Percentiles rank a stretch among this genome's conserved stretches.
Conservation (phyloP, 495 filamentous ascomycete species). For the Penicillium bovifimosum region DNA sequence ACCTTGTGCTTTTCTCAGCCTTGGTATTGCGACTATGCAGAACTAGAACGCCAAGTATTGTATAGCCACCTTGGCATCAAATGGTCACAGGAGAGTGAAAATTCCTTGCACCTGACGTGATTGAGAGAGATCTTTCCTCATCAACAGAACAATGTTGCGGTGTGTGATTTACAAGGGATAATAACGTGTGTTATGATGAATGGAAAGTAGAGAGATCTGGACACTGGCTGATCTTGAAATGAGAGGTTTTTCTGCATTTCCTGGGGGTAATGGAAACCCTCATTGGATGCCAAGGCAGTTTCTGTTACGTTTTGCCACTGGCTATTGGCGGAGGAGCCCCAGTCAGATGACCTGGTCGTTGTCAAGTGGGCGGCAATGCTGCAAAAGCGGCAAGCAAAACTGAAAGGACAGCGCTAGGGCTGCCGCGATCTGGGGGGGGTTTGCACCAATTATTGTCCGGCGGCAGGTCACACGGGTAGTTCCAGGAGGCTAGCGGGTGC, state of each 20-base stretch:
- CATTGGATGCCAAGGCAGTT: slow-evolving; percentile 30
- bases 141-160: not conserved
- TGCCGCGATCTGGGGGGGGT: not conserved
- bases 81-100: not conserved
- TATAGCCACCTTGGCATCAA: not conserved
- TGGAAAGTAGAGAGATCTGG: slow-evolving; percentile 10
- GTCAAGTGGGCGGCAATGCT: slow-evolving; percentile 2
- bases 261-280: slow-evolving; percentile 24
- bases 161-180: slow-evolving; percentile 1
- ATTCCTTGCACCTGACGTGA: not conserved
- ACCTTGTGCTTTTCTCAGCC: no score
- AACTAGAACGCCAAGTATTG: not conserved
- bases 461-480: not conserved
- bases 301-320: slow-evolving; percentile 38
- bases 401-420: not conserved
- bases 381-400: not conserved
- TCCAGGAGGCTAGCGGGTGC: slow-evolving; percentile 1
- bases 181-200: slow-evolving; percentile 9
- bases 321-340: slow-evolving; percentile 8
- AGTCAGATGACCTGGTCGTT: slow-evolving; percentile 7
- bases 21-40: no score
- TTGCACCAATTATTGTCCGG: not conserved
- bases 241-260: slow-evolving; percentile 21
- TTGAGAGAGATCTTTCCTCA: not conserved
- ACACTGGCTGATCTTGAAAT: slow-evolving; percentile 8